Base-by-base conservation (phyloP, 805 yeast species). In the Lachancea quebecensis region DNA sequence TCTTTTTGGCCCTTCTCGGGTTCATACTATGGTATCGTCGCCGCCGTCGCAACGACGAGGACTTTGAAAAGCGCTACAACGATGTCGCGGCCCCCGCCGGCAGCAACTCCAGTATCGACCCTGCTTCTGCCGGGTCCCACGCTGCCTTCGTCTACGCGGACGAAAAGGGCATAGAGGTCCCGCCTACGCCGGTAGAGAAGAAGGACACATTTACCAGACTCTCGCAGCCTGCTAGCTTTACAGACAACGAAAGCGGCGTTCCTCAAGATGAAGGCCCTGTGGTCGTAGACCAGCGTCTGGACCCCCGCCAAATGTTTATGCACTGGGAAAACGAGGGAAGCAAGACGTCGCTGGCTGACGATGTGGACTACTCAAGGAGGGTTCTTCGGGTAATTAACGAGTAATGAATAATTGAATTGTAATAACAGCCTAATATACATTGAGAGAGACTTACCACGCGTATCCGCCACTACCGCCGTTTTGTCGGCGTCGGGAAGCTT, bases 301-400 rank as follows among this genome's bases (percentile, higher is more conserved):
- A 65, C 39, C 58, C 62, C 2, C 35, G 46, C 7, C 53, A 48
- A 27, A 43, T 57, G 48, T 45, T 53, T 6, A 47, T 47, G 35
- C 50, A 47, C 34, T 47, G 50, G 48, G 59, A 62, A 47, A 48
- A 45, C 31, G 52, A 47, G 21, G 51, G 48, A 35, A 48, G 51
- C 10, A 49, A 47, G 18, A 44, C 58, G 28, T 69, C 75, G 16
- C 53, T 75, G 35, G 69, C 67, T n/a, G 80, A 75, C 55, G 72
- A 74, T 46, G 59, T 67, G 17, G 79, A 75, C 51, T 75, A 75
- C 52, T 66, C 73, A 12, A 62, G 79, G 47, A 69, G 69, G 50
- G 75, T 74, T n/a, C 57, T 74, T 35, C 58, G 68, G 45, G 72
- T 75, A 10, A 62, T 68, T 14, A 74, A 74, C 52, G 55, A 54